phyloP scores from a whole-genome alignment of 306 rosid genomes.

The Vicia villosa region DNA sequence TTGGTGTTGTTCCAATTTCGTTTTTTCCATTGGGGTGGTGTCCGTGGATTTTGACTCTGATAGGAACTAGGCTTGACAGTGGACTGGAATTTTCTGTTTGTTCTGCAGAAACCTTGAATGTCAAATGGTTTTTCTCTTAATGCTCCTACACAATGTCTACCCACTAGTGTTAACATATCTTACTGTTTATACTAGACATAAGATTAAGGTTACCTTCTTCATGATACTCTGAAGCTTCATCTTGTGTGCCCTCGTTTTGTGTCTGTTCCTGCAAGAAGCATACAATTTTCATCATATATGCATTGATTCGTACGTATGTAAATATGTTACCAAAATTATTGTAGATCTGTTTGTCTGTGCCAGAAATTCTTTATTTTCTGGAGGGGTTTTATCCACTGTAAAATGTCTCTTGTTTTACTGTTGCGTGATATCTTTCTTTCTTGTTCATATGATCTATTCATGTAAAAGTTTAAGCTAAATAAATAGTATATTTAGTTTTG shows the following conservation, averaged over 20 bases:
- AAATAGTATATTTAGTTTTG: slow-evolving; percentile 9
- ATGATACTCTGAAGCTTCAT: slow-evolving; percentile 37
- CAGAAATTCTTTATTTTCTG: slow-evolving; percentile 1
- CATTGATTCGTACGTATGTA: not conserved
- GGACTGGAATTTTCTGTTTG: slow-evolving; percentile 36
- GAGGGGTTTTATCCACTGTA: not conserved
- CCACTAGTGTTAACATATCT: slow-evolving; percentile 1
- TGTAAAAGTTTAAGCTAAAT: not conserved
- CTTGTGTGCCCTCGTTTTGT: slow-evolving; percentile 40
- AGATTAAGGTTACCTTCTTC: slow-evolving; percentile 57
- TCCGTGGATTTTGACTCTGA: slow-evolving; percentile 70
- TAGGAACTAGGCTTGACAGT: slow-evolving; percentile 38
- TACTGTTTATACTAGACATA: slow-evolving; percentile 12
- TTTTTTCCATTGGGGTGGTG: slow-evolving; percentile 62
- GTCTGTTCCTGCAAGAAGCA: slow-evolving; percentile 56
- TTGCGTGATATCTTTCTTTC: not conserved
- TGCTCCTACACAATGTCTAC: slow-evolving; percentile 32
- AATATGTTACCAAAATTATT: slow-evolving; percentile 7
- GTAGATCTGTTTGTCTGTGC: not conserved
- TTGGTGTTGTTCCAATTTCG: slow-evolving; percentile 48
- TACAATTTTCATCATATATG: slow-evolving; percentile 25
- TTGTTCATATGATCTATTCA: slow-evolving; percentile 4
- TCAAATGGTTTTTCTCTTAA: slow-evolving; percentile 20
- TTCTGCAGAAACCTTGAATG: slow-evolving; percentile 43
- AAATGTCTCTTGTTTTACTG: not conserved